These are phyloP conservation scores for Carex myosuroides DNA, from an alignment of 176 grass and related monocot genomes.

Conservation along the genomic window DNA sequence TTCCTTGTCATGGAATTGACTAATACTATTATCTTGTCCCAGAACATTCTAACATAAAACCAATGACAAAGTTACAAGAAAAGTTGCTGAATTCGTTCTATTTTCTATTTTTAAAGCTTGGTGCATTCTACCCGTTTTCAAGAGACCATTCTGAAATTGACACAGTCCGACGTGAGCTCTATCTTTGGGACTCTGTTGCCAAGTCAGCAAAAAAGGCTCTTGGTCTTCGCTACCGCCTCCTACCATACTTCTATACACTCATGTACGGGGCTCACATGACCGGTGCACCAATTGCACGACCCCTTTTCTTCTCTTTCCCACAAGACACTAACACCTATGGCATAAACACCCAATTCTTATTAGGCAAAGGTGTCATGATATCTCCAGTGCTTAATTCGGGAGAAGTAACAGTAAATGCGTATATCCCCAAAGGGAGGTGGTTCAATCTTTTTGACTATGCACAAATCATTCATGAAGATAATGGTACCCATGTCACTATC, in stretches of 20 bases:
- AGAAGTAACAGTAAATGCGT: constrained; percentile 38
- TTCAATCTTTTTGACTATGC: constrained; percentile 58
- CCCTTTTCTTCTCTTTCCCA: constrained; percentile 88
- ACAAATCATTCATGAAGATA: background rate
- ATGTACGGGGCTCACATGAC: constrained; percentile 64
- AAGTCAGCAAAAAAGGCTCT: constrained; percentile 60
- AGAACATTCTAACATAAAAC: too few relatives aligned
- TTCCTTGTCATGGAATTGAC: too few relatives aligned
- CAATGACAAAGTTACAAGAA: background rate
- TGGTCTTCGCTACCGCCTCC: constrained; percentile 55
- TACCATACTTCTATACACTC: constrained; percentile 72
- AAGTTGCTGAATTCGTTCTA: background rate
- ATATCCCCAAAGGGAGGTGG: constrained; percentile 65
- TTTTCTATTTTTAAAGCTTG: constrained; percentile 38
- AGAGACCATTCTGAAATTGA: constrained; percentile 54
- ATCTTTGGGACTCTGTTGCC: constrained; percentile 59
- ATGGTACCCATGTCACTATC: constrained; percentile 33
- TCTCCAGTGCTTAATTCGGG: constrained; percentile 46
- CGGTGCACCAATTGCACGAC: constrained; percentile 59
- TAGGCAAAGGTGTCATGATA: constrained; percentile 55
- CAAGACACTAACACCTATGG: constrained; percentile 39
- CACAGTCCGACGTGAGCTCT: constrained; percentile 55
- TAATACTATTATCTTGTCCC: too few relatives aligned
- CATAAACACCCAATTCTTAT: constrained; percentile 53
- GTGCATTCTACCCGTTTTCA: constrained; percentile 87